Percentiles rank a stretch among this genome's conserved stretches.
Evolutionary conservation across 495 filamentous ascomycete genomes (phyloP).

Genomic region (Aspergillus wentii): DNA sequence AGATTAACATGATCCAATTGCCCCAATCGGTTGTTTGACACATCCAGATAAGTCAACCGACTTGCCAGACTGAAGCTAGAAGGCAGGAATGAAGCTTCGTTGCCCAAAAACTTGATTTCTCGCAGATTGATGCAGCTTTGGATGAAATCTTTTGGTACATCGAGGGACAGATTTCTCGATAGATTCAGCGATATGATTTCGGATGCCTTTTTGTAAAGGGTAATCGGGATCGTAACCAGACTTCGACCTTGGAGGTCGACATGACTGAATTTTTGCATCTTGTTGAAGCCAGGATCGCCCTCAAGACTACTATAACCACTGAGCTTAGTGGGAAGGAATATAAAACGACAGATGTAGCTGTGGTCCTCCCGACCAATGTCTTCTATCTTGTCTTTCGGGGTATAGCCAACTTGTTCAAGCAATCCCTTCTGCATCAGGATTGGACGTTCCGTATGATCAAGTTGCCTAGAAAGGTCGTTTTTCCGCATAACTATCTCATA

Average conservation of each 20-base stretch:
- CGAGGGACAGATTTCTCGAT: constrained; percentile 83
- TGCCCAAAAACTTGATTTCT: constrained; percentile 90
- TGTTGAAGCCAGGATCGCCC: constrained; percentile 73
- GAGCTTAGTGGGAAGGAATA: constrained; percentile 83
- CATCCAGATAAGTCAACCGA: constrained; percentile 80
- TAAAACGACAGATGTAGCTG: constrained; percentile 92
- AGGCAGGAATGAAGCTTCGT: constrained; percentile 85
- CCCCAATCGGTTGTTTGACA: constrained; percentile 90
- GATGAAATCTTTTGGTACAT: constrained; percentile 95
- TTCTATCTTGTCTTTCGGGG: constrained; percentile 79
- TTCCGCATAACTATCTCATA: constrained; percentile 95
- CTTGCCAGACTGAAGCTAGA: constrained; percentile 77
- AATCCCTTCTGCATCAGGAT: constrained; percentile 90
- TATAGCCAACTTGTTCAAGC: constrained; percentile 88
- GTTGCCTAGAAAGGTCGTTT: constrained; percentile 80
- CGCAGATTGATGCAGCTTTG: constrained; percentile 85
- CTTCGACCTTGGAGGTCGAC: constrained; percentile 90
- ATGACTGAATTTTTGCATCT: constrained; percentile 84
- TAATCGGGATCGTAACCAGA: constrained; percentile 90
- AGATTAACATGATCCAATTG: constrained; percentile 80
- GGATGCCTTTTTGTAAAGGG: constrained; percentile 80
- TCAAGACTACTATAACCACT: constrained; percentile 66
- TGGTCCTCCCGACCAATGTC: constrained; percentile 98
- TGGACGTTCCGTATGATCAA: constrained; percentile 73
- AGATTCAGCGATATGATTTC: constrained; percentile 96